Evolutionary conservation across 2,329 filamentous ascomycete species (phyloP), one percentile per base, ranked within the genome.

Genomic region (Geosmithia flava): DNA sequence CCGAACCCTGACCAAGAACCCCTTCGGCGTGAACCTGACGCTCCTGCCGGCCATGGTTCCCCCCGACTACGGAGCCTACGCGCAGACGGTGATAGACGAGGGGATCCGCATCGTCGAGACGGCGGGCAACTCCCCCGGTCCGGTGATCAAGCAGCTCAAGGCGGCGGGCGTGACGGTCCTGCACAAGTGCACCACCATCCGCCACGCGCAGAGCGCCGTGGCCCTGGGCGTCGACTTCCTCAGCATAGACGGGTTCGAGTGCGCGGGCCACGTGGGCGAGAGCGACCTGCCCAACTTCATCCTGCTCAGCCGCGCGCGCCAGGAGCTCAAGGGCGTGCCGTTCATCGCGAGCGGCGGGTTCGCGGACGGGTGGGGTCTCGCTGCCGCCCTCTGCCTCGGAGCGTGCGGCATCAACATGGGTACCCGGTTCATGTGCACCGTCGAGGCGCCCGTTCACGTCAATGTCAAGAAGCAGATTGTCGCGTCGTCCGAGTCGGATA

Each of bases 391-490:
- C 56, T 83, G 84, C 41, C 76, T 98, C 13, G 93, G 93, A 37
- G 93, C 93, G 0, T 87, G 87, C 63, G 93, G 93, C 53, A 83
- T 97, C 69, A 98, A 98, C 69, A 98, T 98, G 93, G 93, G 93
- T 50, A 98, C 93, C 10, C 76, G 93, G 42, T 98, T 97, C 72
- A 94, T 98, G 87, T 91, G 85, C 70, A 97, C 93, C 0, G 74
- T 91, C 43, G 93, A 97, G 68, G 83, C 90, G 16, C 93, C 93
- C 1, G 86, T 98, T 53, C 93, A 98, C 68, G 64, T 80, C 45
- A 95, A 95, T 56, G 88, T 98, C 71, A 98, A 98, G 76, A 76
- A 94, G 65, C 76, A 85, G 55, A 98, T 98, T 59, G 89, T 96
- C 46, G 76, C 80, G 48, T 86, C 90, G 1, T 76, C 88, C 53